Conservation (phyloP, 345 rosid species). For the Mangifera indica region DNA sequence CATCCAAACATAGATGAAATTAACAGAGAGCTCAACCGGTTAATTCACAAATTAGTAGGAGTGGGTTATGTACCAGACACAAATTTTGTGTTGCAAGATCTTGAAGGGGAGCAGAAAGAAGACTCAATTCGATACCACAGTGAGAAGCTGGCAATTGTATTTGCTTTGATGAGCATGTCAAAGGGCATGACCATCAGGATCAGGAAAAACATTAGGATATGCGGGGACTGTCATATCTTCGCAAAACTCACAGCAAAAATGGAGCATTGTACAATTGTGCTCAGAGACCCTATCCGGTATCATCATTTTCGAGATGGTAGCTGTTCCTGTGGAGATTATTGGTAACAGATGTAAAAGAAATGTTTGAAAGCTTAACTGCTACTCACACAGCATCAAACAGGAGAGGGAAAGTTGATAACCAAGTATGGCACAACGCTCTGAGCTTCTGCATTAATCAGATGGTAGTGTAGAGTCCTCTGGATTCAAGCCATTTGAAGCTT, state of each 20-base stretch:
- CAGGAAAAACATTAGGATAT: slow-evolving; percentile 64
- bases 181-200: slow-evolving; percentile 50
- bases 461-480: neutral
- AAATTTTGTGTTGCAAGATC: slow-evolving; percentile 58
- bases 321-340: slow-evolving; percentile 71
- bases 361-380: neutral
- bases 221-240: slow-evolving; percentile 70
- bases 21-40: slow-evolving; percentile 35
- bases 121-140: slow-evolving; percentile 62
- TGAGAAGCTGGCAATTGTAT: slow-evolving; percentile 62
- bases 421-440: neutral
- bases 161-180: slow-evolving; percentile 44
- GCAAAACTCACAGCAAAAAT: slow-evolving; percentile 51
- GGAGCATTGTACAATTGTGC: slow-evolving; percentile 50
- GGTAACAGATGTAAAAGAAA: slow-evolving; percentile 33
- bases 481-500: neutral
- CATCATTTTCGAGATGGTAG: slow-evolving; percentile 60
- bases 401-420: neutral
- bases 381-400: neutral
- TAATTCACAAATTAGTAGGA: slow-evolving; percentile 38
- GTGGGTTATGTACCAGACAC: slow-evolving; percentile 68
- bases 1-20: slow-evolving; percentile 54
- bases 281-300: slow-evolving; percentile 63
- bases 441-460: neutral
- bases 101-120: slow-evolving; percentile 73